Conservation (phyloP, 2,329 filamentous ascomycete genomes). For the Rutstroemia sydowiana region DNA sequence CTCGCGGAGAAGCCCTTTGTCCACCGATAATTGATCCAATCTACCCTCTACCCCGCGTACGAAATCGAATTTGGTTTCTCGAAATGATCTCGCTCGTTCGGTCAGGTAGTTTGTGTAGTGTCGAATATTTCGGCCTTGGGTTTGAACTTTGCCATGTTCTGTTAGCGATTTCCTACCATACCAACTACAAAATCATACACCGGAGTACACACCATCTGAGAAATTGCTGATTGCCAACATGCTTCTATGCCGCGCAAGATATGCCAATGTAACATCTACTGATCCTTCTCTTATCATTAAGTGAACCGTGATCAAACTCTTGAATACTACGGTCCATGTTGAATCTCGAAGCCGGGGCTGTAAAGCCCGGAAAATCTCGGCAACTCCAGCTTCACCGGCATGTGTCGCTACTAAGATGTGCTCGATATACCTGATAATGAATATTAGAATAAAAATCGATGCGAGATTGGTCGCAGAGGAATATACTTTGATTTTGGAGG, state of each 20-base stretch:
- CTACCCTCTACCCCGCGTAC: conserved; percentile 75
- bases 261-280: conserved; percentile 78
- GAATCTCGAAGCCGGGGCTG: conserved; percentile 86
- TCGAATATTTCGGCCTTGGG: conserved; percentile 88
- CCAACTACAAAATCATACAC: conserved; percentile 10
- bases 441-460: conserved; percentile 15
- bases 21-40: conserved; percentile 77
- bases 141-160: conserved; percentile 59
- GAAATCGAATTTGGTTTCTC: conserved; percentile 82
- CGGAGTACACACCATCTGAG: conserved; percentile 66
- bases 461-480: neutral
- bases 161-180: conserved; percentile 32
- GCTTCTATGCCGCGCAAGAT: conserved; percentile 73
- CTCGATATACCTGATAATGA: conserved; percentile 54
- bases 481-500: conserved; percentile 94
- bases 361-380: conserved; percentile 88
- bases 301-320: conserved; percentile 90
- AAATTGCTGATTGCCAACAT: conserved; percentile 84
- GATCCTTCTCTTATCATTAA: conserved; percentile 96
- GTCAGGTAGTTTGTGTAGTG: conserved; percentile 84
- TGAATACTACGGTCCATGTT: conserved; percentile 99
- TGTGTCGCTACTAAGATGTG: conserved; percentile 94
- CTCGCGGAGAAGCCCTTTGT: conserved; percentile 87
- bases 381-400: conserved; percentile 87
- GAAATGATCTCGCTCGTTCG: conserved; percentile 73